Evolutionary conservation across 2,329 filamentous ascomycete genomes (phyloP), one percentile per base, ranked within the genome.

Genomic region (Talaromyces sp.): DNA sequence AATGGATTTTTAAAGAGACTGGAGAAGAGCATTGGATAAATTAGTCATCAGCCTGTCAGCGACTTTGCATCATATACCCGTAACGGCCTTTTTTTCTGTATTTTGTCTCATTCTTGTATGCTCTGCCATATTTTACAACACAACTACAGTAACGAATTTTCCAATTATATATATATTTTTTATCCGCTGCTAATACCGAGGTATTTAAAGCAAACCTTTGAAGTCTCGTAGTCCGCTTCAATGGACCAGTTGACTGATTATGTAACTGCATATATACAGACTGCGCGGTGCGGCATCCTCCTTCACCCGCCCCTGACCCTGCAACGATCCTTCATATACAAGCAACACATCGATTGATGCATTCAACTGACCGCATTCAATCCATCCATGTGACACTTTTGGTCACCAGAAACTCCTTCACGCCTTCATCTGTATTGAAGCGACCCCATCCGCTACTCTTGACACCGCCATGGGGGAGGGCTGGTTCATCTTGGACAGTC

Each of bases 401-500:
- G 2, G 80, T 82, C 69, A 78, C 75, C 28, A 84, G 72, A 80
- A 84, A 88, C 70, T 87, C 85, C 1, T 81, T 75, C 57, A 88
- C 65, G 0, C 84, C 84, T 33, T 62, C 62, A 2, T 72, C 62
- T 0, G 78, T 73, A 59, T 82, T 82, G 69, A 88, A 88, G 1
- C 85, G 71, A 0, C 85, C 85, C 63, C 79, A 85, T 0, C 85
- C 86, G 52, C 82, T 85, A 1, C 77, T 71, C 73, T 88, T 88
- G 44, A 78, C 78, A 5, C 86, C 87, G 15, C 86, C 86, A 68
- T 89, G 86, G 0, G 86, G 85, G 63, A 88, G 71, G 0, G 73
- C 75, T 2, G 80, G 69, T 71, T 88, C 86, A 67, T 89, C 86
- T 65, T 88, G 85, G 6, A 88, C 75, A 0, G 80, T 85, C 81